Conservation (phyloP, 2,329 filamentous ascomycete genomes). For the Botrytis squamosa region DNA sequence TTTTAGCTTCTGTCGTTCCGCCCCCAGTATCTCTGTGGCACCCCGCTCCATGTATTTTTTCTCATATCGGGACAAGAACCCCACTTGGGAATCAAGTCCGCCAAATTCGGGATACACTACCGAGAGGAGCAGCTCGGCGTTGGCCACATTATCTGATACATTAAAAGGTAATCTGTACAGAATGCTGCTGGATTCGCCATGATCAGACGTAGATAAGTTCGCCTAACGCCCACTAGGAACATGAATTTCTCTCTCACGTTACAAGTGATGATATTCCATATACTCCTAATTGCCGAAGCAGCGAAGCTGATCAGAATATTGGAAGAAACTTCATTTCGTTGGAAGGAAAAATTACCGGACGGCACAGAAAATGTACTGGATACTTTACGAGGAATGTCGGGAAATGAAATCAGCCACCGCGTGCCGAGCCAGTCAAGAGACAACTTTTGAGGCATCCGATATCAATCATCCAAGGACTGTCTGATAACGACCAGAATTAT, state of each 20-base stretch:
- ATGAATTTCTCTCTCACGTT: conserved; percentile 5
- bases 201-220: conserved; percentile 6
- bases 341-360: not conserved
- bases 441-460: not conserved
- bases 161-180: not conserved
- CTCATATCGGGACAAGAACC: conserved; percentile 12
- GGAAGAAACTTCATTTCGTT: not conserved
- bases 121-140: conserved; percentile 15
- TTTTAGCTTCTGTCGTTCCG: conserved; percentile 12
- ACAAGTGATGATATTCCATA: conserved; percentile 12
- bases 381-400: conserved; percentile 7
- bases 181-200: not conserved
- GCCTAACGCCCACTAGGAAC: conserved; percentile 2
- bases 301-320: not conserved
- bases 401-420: not conserved
- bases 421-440: conserved; percentile 3
- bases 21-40: conserved; percentile 10
- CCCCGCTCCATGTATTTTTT: conserved; percentile 5
- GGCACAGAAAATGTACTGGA: not conserved
- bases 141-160: conserved; percentile 17
- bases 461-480: not conserved
- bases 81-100: conserved; percentile 13
- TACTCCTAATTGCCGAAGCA: conserved; percentile 5
- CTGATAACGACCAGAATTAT: conserved; percentile 1
- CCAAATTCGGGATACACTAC: conserved; percentile 11